Conservation (phyloP, 2,329 filamentous ascomycete genomes). For the Periglandula ipomoeae region DNA sequence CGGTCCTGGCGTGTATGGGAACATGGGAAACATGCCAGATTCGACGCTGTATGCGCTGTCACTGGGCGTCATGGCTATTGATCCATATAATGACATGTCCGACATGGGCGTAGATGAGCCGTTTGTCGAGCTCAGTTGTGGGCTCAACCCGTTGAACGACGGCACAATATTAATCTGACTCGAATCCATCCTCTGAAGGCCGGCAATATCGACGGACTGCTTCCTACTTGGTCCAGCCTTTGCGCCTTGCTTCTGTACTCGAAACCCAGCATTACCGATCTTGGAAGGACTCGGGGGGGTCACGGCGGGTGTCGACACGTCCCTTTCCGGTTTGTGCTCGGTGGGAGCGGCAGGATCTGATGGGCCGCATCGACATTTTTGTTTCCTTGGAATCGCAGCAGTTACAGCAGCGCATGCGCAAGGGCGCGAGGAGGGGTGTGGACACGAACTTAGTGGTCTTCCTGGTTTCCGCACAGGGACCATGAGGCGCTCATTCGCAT, state of each 20-base stretch:
- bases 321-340: conserved; percentile 15
- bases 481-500: conserved; percentile 58
- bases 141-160: conserved; percentile 18
- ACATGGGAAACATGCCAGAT: conserved; percentile 22
- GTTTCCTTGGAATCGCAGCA: conserved; percentile 50
- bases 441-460: conserved; percentile 59
- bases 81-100: conserved; percentile 18
- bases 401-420: conserved; percentile 57
- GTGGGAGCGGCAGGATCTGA: conserved; percentile 16
- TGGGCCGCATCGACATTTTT: conserved; percentile 44
- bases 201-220: conserved; percentile 39
- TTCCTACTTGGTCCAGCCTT: conserved; percentile 30
- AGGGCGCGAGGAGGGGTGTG: conserved; percentile 51
- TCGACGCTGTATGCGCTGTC: conserved; percentile 17
- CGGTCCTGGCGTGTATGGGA: conserved; percentile 20
- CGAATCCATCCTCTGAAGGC: conserved; percentile 44
- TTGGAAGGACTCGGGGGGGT: conserved; percentile 24
- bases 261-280: conserved; percentile 25
- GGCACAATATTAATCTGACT: conserved; percentile 40
- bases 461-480: conserved; percentile 64
- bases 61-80: conserved; percentile 18
- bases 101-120: conserved; percentile 12
- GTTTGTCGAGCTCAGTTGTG: conserved; percentile 15
- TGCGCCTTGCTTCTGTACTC: conserved; percentile 35
- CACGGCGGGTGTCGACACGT: conserved; percentile 13